phyloP scores from a whole-genome alignment of 176 grass and related monocot genomes.

The Triticum monococcum region DNA sequence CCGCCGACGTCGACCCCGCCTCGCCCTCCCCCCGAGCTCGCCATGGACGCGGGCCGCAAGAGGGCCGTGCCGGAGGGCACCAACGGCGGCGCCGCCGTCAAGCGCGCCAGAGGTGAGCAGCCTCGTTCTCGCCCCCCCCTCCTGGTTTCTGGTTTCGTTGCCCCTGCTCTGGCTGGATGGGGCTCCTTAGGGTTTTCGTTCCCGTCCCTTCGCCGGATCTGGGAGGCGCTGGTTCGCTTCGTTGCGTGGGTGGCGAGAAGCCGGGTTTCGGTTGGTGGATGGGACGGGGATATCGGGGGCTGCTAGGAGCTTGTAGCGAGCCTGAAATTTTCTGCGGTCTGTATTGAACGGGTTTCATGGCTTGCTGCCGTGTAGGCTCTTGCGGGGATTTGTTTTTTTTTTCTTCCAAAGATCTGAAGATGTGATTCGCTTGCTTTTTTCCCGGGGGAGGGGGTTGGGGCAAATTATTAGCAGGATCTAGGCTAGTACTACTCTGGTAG shows the following conservation, averaged over 20 bases:
- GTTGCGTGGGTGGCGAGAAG: not conserved
- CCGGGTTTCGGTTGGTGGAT: not conserved
- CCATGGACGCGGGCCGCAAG: conserved; percentile 77
- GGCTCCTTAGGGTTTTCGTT: not conserved
- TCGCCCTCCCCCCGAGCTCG: not conserved
- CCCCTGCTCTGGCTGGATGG: not conserved
- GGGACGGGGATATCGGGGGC: not conserved
- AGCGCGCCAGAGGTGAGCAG: conserved; percentile 74
- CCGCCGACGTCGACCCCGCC: not conserved
- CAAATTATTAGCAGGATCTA: not conserved
- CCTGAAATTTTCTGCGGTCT: not conserved
- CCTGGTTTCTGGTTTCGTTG: not conserved
- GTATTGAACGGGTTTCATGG: not conserved
- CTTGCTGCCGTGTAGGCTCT: not conserved
- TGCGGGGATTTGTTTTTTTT: not conserved
- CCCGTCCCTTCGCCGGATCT: not conserved
- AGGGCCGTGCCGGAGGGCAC: conserved; percentile 47
- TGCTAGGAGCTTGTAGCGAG: not conserved
- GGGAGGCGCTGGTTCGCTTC: not conserved
- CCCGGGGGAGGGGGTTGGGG: not conserved
- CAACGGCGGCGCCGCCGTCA: conserved; percentile 52
- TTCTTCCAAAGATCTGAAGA: not conserved
- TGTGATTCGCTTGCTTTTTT: not conserved
- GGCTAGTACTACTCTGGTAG: not conserved
- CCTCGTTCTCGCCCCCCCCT: not conserved